Conservation (phyloP, 768 basidiomycete genomes). For the Mycena latifolia region DNA sequence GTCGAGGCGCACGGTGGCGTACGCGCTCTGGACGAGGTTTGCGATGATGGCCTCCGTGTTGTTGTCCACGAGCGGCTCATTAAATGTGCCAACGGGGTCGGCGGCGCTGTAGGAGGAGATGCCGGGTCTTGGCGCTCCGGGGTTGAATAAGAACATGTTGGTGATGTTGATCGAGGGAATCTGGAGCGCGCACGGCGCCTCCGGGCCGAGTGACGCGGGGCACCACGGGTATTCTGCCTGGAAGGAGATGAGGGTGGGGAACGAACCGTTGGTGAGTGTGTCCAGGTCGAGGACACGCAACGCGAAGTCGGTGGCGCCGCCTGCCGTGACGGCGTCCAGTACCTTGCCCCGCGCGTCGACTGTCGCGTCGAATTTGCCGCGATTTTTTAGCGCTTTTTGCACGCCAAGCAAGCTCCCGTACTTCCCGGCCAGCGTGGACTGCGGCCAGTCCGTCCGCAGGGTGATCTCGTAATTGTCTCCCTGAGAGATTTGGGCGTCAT, state of each 20-base stretch:
- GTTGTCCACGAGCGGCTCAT: conserved; percentile 4
- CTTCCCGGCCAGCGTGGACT: conserved; percentile 35
- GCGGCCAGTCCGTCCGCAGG: conserved; percentile 34
- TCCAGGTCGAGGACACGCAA: not conserved
- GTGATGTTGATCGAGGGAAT: conserved; percentile 8
- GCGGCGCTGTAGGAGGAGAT: not conserved
- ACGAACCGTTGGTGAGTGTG: conserved; percentile 1
- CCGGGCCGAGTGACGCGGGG: conserved; percentile 12
- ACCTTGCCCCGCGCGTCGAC: conserved; percentile 18
- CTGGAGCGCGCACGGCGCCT: conserved; percentile 17
- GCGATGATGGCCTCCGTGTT: conserved; percentile 26
- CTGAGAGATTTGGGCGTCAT: not conserved
- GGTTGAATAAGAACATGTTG: conserved; percentile 14
- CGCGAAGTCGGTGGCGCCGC: conserved; percentile 30
- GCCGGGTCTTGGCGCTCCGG: not conserved
- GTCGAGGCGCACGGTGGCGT: conserved; percentile 43
- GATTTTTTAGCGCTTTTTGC: conserved; percentile 22
- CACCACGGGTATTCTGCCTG: conserved; percentile 18
- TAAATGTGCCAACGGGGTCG: not conserved
- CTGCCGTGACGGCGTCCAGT: not conserved
- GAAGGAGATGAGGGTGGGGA: conserved; percentile 16
- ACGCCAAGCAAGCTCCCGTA: conserved; percentile 35
- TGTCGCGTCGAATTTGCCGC: conserved; percentile 23
- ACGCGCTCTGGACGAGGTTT: conserved; percentile 40
- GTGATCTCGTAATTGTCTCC: conserved; percentile 31